Evolutionary conservation across 108 stramenopile genomes (phyloP).

Genomic region (Halocafeteria seosinensis): DNA sequence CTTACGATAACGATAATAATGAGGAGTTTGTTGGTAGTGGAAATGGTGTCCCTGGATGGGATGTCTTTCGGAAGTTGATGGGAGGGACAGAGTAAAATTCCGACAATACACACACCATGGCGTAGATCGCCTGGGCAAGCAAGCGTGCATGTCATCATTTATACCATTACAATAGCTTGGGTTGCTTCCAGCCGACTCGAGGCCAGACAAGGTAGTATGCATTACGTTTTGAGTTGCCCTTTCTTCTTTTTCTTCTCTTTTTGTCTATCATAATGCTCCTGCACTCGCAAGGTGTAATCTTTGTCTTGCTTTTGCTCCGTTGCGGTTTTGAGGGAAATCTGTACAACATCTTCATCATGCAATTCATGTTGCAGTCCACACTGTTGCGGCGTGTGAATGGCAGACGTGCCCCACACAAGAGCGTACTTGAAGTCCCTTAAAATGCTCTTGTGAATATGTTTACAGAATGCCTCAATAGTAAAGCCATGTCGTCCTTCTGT

Average conservation of each 20-base stretch:
- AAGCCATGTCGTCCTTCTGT: conserved; percentile 53
- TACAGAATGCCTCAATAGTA: conserved; percentile 31
- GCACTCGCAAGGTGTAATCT: conserved; percentile 15
- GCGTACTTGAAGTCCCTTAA: conserved; percentile 81
- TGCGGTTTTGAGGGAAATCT: conserved; percentile 84
- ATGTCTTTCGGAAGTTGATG: no score
- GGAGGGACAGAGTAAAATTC: no score
- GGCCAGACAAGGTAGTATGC: no score
- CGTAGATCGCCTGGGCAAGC: no score
- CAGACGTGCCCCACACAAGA: conserved; percentile 86
- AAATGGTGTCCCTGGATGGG: no score
- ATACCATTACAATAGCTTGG: no score
- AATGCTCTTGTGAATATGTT: conserved; percentile 23
- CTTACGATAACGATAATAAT: no score
- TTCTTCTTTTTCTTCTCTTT: conserved; percentile 40
- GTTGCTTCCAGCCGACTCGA: no score
- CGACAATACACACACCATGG: no score
- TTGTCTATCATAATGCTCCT: conserved; percentile 55
- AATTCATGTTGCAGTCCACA: conserved; percentile 74
- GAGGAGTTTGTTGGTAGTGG: no score
- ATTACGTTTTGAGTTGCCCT: conserved; percentile 4
- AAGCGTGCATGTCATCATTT: no score
- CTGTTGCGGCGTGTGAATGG: conserved; percentile 84
- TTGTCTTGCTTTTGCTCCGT: conserved; percentile 72
- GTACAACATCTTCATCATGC: conserved; percentile 92